phyloP scores from a whole-genome alignment of 306 rosid species.

The Lagenaria siceraria region DNA sequence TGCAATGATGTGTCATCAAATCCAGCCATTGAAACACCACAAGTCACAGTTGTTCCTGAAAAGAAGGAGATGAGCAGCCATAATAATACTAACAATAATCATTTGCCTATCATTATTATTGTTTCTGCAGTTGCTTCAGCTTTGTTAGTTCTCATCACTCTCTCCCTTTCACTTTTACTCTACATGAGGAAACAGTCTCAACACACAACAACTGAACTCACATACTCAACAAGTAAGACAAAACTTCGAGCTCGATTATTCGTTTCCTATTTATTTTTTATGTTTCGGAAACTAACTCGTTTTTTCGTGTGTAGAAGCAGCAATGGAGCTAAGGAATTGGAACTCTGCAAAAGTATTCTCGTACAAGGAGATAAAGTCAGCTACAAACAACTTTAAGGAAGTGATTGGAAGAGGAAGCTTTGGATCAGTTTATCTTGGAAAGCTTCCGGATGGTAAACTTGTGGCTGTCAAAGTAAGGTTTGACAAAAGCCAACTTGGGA shows the following conservation, averaged over 20 bases:
- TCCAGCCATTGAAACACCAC: conserved; percentile 71
- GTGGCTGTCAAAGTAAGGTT: conserved; percentile 89
- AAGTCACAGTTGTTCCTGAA: conserved; percentile 43
- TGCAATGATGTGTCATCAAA: conserved; percentile 41
- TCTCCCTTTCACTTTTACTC: conserved; percentile 26
- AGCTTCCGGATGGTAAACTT: conserved; percentile 51
- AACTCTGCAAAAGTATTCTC: conserved; percentile 60
- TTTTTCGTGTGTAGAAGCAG: conserved; percentile 21
- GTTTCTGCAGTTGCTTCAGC: conserved; percentile 47
- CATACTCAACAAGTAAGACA: conserved; percentile 42
- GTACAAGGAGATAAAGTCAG: conserved; percentile 71
- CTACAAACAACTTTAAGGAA: conserved; percentile 72
- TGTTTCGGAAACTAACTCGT: too few relatives aligned
- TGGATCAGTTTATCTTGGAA: conserved; percentile 86
- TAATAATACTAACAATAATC: conserved; percentile 8
- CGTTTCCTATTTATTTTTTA: not conserved
- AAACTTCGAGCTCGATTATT: not conserved
- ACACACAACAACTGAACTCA: conserved; percentile 31
- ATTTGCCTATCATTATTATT: conserved; percentile 29
- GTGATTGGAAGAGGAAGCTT: conserved; percentile 83
- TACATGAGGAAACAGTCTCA: conserved; percentile 25
- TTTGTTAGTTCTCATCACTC: conserved; percentile 27
- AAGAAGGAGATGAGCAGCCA: conserved; percentile 12
- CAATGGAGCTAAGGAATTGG: conserved; percentile 61
- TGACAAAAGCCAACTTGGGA: conserved; percentile 78